phyloP scores from a whole-genome alignment of 1,284 basidiomycete genomes.

The Malassezia sympodialis region DNA sequence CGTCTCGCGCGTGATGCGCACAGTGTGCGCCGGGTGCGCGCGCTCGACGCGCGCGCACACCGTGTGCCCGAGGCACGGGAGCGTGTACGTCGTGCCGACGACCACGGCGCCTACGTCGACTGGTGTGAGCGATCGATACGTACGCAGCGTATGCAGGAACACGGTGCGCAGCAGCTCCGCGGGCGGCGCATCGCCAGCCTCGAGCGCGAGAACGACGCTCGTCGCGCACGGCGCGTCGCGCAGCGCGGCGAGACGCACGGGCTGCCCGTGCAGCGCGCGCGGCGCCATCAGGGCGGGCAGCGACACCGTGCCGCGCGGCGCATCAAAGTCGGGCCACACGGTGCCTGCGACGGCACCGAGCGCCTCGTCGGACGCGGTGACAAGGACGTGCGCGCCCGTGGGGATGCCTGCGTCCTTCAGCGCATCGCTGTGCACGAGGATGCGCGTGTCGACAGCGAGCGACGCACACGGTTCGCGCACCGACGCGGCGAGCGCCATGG shows the following conservation, averaged over 20 bases:
- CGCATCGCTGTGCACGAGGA: constrained; percentile 60
- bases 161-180: constrained; percentile 18
- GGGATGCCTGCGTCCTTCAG: constrained; percentile 58
- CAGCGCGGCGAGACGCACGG: not conserved
- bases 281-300: not conserved
- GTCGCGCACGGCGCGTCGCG: not conserved
- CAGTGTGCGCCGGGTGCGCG: constrained; percentile 4
- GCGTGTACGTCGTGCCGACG: constrained; percentile 16
- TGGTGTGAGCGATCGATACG: not conserved
- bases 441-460: constrained; percentile 48
- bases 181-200: constrained; percentile 10
- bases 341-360: constrained; percentile 27
- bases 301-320: constrained; percentile 19
- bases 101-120: constrained; percentile 20
- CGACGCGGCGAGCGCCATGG: not conserved
- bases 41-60: not conserved
- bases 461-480: constrained; percentile 1
- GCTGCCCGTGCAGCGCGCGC: not conserved
- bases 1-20: constrained; percentile 32
- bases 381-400: constrained; percentile 62
- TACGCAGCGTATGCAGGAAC: constrained; percentile 12
- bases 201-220: not conserved
- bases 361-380: constrained; percentile 38
- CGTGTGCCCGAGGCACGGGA: constrained; percentile 18
- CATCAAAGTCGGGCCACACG: constrained; percentile 40